Conservation (phyloP, 192 early-diverging fungal genomes). For the Coemansia sp. region DNA sequence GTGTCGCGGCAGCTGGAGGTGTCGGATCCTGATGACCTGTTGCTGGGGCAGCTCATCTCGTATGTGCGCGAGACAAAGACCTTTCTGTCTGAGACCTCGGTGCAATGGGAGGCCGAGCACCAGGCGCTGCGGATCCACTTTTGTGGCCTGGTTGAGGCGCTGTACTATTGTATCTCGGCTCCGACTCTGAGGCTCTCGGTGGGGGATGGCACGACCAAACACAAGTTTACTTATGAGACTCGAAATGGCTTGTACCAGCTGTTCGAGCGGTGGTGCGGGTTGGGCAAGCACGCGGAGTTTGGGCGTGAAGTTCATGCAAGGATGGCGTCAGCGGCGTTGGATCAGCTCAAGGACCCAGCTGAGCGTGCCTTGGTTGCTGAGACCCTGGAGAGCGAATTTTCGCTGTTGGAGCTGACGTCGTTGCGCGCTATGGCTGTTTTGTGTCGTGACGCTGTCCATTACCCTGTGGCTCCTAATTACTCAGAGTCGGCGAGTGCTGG, state of each 20-base stretch:
- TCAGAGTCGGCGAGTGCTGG: slow-evolving; percentile 5
- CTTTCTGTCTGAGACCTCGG: slow-evolving; percentile 77
- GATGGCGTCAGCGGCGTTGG: slow-evolving; percentile 71
- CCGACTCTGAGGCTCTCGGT: background rate
- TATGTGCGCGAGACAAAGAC: slow-evolving; percentile 79
- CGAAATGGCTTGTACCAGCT: slow-evolving; percentile 78
- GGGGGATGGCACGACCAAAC: background rate
- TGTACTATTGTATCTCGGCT: slow-evolving; percentile 74
- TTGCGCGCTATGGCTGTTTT: slow-evolving; percentile 90
- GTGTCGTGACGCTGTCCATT: slow-evolving; percentile 44
- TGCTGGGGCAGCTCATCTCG: slow-evolving; percentile 67
- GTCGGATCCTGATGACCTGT: slow-evolving; percentile 57
- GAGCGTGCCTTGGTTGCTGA: slow-evolving; percentile 66
- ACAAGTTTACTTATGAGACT: slow-evolving; percentile 76
- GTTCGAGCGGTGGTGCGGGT: slow-evolving; percentile 94
- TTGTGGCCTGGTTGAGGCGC: slow-evolving; percentile 84
- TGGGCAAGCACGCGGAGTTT: slow-evolving; percentile 64
- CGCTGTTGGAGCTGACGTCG: slow-evolving; percentile 75
- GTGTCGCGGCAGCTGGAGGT: slow-evolving; percentile 56
- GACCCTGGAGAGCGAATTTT: slow-evolving; percentile 79
- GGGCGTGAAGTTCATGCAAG: slow-evolving; percentile 68
- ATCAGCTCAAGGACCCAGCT: slow-evolving; percentile 71
- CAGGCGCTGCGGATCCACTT: slow-evolving; percentile 87
- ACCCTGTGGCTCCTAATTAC: background rate
- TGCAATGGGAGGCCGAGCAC: slow-evolving; percentile 87